phyloP scores from a whole-genome alignment of 768 basidiomycete species.

The Hortiboletus campestris region DNA sequence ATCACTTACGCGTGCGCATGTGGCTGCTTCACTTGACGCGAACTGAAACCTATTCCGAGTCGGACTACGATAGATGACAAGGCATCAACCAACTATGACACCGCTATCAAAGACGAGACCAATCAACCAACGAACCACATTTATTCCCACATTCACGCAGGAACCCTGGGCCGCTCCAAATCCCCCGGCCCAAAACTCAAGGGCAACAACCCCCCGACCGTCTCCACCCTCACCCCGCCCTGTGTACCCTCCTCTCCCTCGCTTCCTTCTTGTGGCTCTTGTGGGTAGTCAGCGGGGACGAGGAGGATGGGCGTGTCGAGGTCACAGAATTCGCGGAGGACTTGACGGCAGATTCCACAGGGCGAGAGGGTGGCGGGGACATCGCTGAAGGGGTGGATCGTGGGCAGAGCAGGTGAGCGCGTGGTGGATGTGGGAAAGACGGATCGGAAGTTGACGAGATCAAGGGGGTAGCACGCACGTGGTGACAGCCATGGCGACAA shows the following conservation, averaged over 20 bases:
- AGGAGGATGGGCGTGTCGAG: conserved; percentile 71
- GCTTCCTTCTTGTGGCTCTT: conserved; percentile 20
- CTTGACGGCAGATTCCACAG: conserved; percentile 92
- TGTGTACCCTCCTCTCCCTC: conserved; percentile 29
- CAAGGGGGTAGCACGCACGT: conserved; percentile 46
- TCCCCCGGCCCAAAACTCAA: conserved; percentile 88
- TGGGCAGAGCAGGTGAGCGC: neutral
- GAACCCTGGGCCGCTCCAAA: conserved; percentile 48
- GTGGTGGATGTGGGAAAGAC: neutral
- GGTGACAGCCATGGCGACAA: conserved; percentile 76
- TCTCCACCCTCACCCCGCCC: conserved; percentile 57
- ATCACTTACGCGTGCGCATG: too few relatives aligned
- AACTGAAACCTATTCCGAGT: too few relatives aligned
- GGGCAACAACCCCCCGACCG: conserved; percentile 72
- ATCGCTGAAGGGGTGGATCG: conserved; percentile 48
- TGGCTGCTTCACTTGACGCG: too few relatives aligned
- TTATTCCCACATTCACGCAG: neutral
- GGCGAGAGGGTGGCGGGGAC: conserved; percentile 69
- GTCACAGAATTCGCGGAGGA: conserved; percentile 83
- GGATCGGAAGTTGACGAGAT: too few relatives aligned
- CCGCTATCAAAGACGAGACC: too few relatives aligned
- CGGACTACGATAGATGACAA: too few relatives aligned
- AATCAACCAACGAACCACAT: neutral
- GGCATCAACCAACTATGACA: too few relatives aligned
- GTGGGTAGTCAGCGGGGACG: conserved; percentile 62